Evolutionary conservation across 148 eudicot species (phyloP), one percentile per base, ranked within the genome.

Genomic region (Oxyria digyna): DNA sequence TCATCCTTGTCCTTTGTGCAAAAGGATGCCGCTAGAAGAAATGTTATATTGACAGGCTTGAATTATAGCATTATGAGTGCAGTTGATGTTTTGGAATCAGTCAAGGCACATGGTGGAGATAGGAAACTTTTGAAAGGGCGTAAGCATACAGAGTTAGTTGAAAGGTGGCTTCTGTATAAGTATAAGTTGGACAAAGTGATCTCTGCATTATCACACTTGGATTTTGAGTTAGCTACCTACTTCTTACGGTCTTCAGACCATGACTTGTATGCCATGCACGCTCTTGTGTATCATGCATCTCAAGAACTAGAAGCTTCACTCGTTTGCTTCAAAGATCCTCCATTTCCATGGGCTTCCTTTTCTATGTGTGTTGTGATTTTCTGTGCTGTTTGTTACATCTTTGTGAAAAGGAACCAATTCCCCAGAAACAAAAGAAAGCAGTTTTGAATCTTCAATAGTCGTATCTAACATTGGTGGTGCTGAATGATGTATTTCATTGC

Each of bases 1-100:
- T 81, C 87, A 9, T 82, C 93, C 0, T 72, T 94, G 79, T 90
- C 99, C 21, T 94, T 94, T 62, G 96, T 88, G 72, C 99, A 90
- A 75, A 90, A 91, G 77, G 97, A 94, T 80, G 99, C 99, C 43
- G 99, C 99, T 65, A 81, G 88, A 49, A 90, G 99, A 73, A 90
- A 91, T 72, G 80, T 85, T 24, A 74, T 94, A 3, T 67, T 94
- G 72, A 90, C 93, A 26, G 75, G 89, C 1, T 80, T 94, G 86
- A 94, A 94, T 83, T 82, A 79, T 72, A 94, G 82, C 70, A 78
- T 94, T 69, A 68, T 75, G 1, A 91, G 99, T 81, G 92, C 88
- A 10, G 37, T 87, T 67, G 97, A 94, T 52, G 91, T 91, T 45
- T 85, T 94, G 52, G 93, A 87, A 67, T 94, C 99, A 13, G 79